phyloP scores from a whole-genome alignment of 345 rosid species.

The Lepidium aucheri region DNA sequence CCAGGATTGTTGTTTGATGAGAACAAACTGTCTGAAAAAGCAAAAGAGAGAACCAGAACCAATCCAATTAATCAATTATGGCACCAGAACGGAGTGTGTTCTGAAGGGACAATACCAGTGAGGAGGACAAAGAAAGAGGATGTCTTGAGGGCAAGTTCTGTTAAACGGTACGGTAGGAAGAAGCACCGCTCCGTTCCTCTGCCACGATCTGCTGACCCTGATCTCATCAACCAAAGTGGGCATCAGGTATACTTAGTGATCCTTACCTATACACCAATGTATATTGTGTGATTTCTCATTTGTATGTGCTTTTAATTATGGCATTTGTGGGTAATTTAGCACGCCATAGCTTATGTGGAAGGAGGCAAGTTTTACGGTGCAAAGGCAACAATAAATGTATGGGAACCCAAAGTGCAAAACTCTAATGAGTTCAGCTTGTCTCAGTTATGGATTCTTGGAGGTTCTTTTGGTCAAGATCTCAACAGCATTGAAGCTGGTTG shows the following conservation, averaged over 20 bases:
- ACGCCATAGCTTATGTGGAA: slow-evolving; percentile 60
- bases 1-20: slow-evolving; percentile 41
- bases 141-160: slow-evolving; percentile 51
- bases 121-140: slow-evolving; percentile 56
- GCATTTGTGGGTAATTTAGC: slow-evolving; percentile 27
- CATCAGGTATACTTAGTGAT: slow-evolving; percentile 31
- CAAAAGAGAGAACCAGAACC: slow-evolving; percentile 11
- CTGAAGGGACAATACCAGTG: slow-evolving; percentile 54
- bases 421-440: slow-evolving; percentile 67
- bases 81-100: slow-evolving; percentile 51
- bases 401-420: slow-evolving; percentile 64
- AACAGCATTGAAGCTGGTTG: slow-evolving; percentile 72
- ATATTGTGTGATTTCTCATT: neutral
- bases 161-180: slow-evolving; percentile 54
- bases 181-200: slow-evolving; percentile 40
- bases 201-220: slow-evolving; percentile 50
- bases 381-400: slow-evolving; percentile 59
- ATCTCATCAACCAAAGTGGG: slow-evolving; percentile 40
- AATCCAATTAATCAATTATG: slow-evolving; percentile 38
- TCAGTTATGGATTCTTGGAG: slow-evolving; percentile 69
- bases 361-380: slow-evolving; percentile 66
- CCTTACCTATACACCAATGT: neutral
- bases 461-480: slow-evolving; percentile 67
- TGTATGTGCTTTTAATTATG: neutral
- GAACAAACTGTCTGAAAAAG: slow-evolving; percentile 27